Evolutionary conservation across 2,329 filamentous ascomycete genomes (phyloP).

Genomic region (Alternaria gansuensis): DNA sequence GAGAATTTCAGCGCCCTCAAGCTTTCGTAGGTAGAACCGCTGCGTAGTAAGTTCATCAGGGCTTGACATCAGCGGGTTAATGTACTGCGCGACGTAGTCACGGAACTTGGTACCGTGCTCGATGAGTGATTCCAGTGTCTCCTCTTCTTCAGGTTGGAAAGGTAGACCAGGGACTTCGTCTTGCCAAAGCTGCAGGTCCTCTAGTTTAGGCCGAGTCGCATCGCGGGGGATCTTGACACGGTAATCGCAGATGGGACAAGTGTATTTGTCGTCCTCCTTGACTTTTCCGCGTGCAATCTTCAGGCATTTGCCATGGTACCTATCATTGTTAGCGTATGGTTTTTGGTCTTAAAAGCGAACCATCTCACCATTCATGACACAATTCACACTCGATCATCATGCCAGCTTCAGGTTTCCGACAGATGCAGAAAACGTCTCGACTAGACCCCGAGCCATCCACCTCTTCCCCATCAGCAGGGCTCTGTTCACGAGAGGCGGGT

Average conservation of each 20-base stretch:
- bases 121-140: conserved; percentile 84
- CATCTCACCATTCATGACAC: conserved; percentile 90
- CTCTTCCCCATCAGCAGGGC: conserved; percentile 61
- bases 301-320: conserved; percentile 97
- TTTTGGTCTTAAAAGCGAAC: background rate
- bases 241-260: conserved; percentile 97
- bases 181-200: conserved; percentile 84
- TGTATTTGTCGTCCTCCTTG: conserved; percentile 98
- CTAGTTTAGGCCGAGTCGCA: conserved; percentile 91
- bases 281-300: conserved; percentile 98
- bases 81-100: conserved; percentile 79
- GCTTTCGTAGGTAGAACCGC: conserved; percentile 94
- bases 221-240: conserved; percentile 96
- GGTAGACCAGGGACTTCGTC: conserved; percentile 82
- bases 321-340: conserved; percentile 53
- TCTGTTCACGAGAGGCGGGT: conserved; percentile 85
- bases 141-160: conserved; percentile 96
- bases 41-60: conserved; percentile 88
- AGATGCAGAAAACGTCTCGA: conserved; percentile 96
- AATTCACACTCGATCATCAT: conserved; percentile 99
- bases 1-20: conserved; percentile 94
- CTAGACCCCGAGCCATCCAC: conserved; percentile 59
- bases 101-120: conserved; percentile 85
- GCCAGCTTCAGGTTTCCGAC: conserved; percentile 87
- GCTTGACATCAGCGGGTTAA: conserved; percentile 81